Percentiles rank a stretch among this genome's conserved stretches.
Conservation (phyloP, 2,329 filamentous ascomycete genomes). For the Aspergillus japonicus region DNA sequence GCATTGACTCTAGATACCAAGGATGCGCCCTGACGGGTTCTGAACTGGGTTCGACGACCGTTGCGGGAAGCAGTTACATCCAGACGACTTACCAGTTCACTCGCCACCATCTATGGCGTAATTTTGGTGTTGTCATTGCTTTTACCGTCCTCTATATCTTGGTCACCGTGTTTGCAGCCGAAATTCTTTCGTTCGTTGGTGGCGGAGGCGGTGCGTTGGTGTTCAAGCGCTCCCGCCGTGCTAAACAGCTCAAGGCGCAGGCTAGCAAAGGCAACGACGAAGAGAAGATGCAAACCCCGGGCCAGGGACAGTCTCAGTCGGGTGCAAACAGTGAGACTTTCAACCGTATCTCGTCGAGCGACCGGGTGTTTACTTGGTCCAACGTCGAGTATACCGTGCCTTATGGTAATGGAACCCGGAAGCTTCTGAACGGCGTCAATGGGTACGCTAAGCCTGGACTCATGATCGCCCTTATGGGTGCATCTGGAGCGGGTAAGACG, state of each 20-base stretch:
- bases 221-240: slow-evolving; percentile 67
- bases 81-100: slow-evolving; percentile 57
- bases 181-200: slow-evolving; percentile 62
- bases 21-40: slow-evolving; percentile 64
- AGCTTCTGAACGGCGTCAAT: slow-evolving; percentile 66
- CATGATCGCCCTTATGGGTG: slow-evolving; percentile 79
- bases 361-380: slow-evolving; percentile 69
- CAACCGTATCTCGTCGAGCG: slow-evolving; percentile 53
- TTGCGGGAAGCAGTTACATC: slow-evolving; percentile 58
- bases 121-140: slow-evolving; percentile 74
- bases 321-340: slow-evolving; percentile 36
- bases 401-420: slow-evolving; percentile 60
- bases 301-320: slow-evolving; percentile 25
- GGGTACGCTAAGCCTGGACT: slow-evolving; percentile 78
- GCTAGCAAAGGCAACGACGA: slow-evolving; percentile 52
- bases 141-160: slow-evolving; percentile 73
- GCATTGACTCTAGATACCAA: slow-evolving; percentile 56
- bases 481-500: slow-evolving; percentile 79
- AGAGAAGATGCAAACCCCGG: slow-evolving; percentile 51
- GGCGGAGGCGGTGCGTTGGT: slow-evolving; percentile 67
- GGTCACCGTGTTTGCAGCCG: slow-evolving; percentile 68
- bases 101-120: slow-evolving; percentile 63
- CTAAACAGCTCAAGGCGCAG: slow-evolving; percentile 55
- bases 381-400: slow-evolving; percentile 72
- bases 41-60: slow-evolving; percentile 48